Evolutionary conservation across 495 filamentous ascomycete species (phyloP).

Genomic region (Neurospora africana): DNA sequence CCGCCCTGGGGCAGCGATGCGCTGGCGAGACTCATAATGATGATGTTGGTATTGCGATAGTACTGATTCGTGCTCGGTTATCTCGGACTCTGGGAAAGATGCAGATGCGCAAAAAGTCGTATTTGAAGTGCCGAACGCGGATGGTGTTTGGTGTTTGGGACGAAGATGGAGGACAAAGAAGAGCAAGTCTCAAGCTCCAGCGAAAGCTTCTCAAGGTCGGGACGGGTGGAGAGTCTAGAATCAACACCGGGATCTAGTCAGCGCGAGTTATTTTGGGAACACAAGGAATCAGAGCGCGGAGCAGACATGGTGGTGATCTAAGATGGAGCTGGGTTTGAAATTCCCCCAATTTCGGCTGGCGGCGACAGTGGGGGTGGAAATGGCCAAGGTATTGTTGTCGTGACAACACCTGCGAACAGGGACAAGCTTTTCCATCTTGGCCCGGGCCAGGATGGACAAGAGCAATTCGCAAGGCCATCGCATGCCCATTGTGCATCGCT

Average conservation of each 20-base stretch:
- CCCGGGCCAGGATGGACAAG: background rate
- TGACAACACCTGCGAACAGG: background rate
- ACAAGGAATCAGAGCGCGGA: background rate
- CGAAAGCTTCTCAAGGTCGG: background rate
- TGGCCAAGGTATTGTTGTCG: background rate
- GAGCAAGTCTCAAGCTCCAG: background rate
- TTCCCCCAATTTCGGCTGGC: constrained; percentile 16
- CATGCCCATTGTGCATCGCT: background rate
- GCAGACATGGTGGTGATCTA: background rate
- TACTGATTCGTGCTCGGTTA: background rate
- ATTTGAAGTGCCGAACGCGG: background rate
- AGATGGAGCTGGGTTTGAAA: background rate
- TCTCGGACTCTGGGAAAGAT: background rate
- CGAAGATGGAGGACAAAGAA: background rate
- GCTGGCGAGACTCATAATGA: constrained; percentile 18
- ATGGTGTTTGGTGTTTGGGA: background rate
- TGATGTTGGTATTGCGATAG: background rate
- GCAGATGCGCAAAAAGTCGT: background rate
- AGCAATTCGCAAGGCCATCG: background rate
- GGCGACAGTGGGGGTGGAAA: constrained; percentile 12
- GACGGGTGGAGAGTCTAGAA: background rate
- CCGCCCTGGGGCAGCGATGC: constrained; percentile 11
- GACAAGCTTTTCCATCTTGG: background rate
- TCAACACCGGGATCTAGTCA: background rate
- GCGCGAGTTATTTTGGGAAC: background rate